These are phyloP conservation scores for Fusarium hainanense DNA, from an alignment of 2,329 filamentous ascomycete species.

Conservation along the genomic window DNA sequence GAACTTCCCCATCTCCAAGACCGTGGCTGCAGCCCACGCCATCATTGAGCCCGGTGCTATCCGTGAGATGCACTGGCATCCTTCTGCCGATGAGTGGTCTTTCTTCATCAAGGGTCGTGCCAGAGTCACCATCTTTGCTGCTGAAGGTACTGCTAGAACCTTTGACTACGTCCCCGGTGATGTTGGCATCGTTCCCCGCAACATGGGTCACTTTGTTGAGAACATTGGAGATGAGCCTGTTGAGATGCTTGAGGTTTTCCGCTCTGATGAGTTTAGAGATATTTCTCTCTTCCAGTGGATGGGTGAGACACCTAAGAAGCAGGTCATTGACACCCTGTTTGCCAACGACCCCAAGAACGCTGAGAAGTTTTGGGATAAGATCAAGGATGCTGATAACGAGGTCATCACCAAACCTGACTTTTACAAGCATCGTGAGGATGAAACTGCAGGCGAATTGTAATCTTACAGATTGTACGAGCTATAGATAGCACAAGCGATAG, in stretches of 20 bases:
- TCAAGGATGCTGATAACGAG: conserved; percentile 71
- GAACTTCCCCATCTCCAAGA: conserved; percentile 79
- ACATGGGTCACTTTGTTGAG: conserved; percentile 86
- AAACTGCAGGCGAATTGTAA: conserved; percentile 10
- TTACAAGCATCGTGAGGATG: neutral
- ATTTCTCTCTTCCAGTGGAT: conserved; percentile 82
- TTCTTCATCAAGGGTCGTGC: conserved; percentile 80
- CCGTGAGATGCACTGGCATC: conserved; percentile 87
- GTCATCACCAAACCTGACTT: conserved; percentile 57
- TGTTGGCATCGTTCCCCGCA: conserved; percentile 79
- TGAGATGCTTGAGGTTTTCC: conserved; percentile 81
- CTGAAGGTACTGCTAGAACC: conserved; percentile 75
- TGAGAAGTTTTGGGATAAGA: conserved; percentile 69
- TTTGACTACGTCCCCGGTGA: conserved; percentile 82
- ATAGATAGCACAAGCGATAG: neutral
- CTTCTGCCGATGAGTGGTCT: conserved; percentile 82
- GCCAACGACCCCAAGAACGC: conserved; percentile 69
- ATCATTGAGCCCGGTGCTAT: conserved; percentile 77
- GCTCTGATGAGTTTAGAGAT: conserved; percentile 76
- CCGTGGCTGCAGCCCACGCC: conserved; percentile 77
- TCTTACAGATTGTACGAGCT: neutral
- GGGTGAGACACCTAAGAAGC: conserved; percentile 74
- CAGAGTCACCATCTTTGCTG: conserved; percentile 78
- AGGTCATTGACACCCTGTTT: conserved; percentile 76
- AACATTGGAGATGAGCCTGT: conserved; percentile 81